These are phyloP conservation scores for Aureobasidium subglaciale DNA, from an alignment of 2,329 filamentous ascomycete species.

Conservation along the genomic window DNA sequence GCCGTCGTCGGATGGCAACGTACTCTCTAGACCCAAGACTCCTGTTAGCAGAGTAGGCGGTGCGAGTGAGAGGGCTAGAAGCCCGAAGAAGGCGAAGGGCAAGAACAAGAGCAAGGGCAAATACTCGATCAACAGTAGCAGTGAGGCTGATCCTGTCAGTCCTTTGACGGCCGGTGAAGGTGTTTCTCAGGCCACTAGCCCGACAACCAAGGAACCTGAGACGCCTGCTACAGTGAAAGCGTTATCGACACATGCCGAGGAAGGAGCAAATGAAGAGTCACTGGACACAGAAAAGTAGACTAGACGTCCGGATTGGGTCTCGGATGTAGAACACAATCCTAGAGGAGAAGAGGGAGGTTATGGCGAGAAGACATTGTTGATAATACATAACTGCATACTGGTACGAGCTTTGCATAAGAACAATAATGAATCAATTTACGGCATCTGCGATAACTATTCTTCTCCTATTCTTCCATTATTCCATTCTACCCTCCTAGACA, in stretches of 20 bases:
- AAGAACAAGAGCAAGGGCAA: conserved; percentile 11
- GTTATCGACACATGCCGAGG: conserved; percentile 1
- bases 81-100: conserved; percentile 3
- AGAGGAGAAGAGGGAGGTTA: background rate
- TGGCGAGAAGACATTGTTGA: no score
- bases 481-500: no score
- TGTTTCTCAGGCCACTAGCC: background rate
- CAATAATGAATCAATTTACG: background rate
- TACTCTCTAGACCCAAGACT: conserved; percentile 4
- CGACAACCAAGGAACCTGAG: background rate
- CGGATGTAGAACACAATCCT: background rate
- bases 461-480: no score
- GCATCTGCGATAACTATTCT: no score
- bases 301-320: background rate
- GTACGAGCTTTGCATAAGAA: background rate
- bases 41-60: background rate
- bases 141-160: conserved; percentile 5
- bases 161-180: background rate
- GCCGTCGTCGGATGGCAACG: background rate
- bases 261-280: background rate
- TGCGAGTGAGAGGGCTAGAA: conserved; percentile 1
- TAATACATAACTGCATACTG: background rate
- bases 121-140: background rate
- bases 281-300: background rate
- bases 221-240: background rate